phyloP scores from a whole-genome alignment of 208 protist genomes.

The Herpetomonas tarakana region DNA sequence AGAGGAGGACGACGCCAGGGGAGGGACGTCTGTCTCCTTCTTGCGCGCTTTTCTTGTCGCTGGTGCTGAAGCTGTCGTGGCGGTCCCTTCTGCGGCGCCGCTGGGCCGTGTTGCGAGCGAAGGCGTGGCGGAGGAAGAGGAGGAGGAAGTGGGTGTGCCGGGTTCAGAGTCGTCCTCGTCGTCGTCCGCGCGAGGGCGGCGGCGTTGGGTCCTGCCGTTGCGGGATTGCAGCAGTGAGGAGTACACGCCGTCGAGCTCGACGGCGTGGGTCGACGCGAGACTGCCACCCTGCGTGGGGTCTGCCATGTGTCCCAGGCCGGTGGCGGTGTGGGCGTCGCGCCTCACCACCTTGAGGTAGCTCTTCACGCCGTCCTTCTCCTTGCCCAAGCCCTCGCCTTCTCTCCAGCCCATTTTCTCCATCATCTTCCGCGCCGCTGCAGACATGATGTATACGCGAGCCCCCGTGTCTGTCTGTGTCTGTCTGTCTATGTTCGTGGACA shows the following conservation, averaged over 20 bases:
- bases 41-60: conserved; percentile 12
- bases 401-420: conserved; percentile 85
- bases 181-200: neutral
- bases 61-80: conserved; percentile 15
- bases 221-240: conserved; percentile 20
- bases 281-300: conserved; percentile 40
- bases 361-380: conserved; percentile 50
- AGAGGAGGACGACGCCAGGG: neutral
- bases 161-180: neutral
- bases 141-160: neutral
- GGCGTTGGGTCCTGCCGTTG: conserved; percentile 11
- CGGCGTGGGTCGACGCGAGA: conserved; percentile 41
- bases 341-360: conserved; percentile 80
- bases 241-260: conserved; percentile 74
- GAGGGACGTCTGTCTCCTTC: neutral
- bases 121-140: neutral
- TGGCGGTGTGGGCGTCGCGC: conserved; percentile 59
- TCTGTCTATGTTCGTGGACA: neutral
- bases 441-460: conserved; percentile 28
- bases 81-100: neutral
- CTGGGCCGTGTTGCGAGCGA: neutral
- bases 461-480: conserved; percentile 11
- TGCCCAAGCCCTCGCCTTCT: conserved; percentile 81
- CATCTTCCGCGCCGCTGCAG: conserved; percentile 69
- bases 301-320: conserved; percentile 71